Evolutionary conservation across 225 moss, liverwort and hornwort genomes (phyloP).

Genomic region (Sphagnum contortum): DNA sequence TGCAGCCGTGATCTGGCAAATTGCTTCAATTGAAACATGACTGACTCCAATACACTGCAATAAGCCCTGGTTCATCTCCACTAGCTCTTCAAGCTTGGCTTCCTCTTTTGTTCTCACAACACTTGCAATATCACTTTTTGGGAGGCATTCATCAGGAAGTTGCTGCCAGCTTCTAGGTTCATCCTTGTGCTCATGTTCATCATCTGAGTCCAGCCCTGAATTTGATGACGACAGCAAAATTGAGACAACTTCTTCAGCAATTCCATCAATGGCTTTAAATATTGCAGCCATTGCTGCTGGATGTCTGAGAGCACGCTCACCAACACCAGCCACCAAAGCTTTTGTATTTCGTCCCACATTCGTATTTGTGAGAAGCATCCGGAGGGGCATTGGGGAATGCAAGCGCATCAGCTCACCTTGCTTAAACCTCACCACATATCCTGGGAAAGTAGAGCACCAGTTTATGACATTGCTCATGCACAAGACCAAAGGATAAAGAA

Average conservation of each 20-base stretch:
- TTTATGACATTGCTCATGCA: not conserved
- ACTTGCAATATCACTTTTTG: not conserved
- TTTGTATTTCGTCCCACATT: conserved; percentile 74
- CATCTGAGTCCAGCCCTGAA: not conserved
- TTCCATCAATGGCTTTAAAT: conserved; percentile 75
- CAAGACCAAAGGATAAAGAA: not conserved
- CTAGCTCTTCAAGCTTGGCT: conserved; percentile 67
- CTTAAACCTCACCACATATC: conserved; percentile 80
- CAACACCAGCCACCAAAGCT: conserved; percentile 70
- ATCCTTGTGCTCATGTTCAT: too few species aligned
- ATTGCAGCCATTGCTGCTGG: conserved; percentile 78
- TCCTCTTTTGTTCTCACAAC: conserved; percentile 27
- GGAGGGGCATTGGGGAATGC: conserved; percentile 51
- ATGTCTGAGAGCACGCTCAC: conserved; percentile 64
- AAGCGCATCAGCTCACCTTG: conserved; percentile 58
- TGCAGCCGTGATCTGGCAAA: conserved; percentile 65
- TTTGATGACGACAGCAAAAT: conserved; percentile 39
- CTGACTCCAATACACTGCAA: conserved; percentile 91
- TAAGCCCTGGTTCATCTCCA: conserved; percentile 92
- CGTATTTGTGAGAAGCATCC: conserved; percentile 87
- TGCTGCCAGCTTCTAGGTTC: too few species aligned
- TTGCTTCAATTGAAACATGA: conserved; percentile 77
- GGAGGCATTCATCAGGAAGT: too few species aligned
- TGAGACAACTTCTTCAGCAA: conserved; percentile 70
- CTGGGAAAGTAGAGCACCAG: conserved; percentile 19